A percentile compares a stretch with the other conserved stretches of the same genome.
These are phyloP conservation scores for Ilyonectria mors-panacis DNA, from an alignment of 2,329 filamentous ascomycete genomes.

Conservation along the genomic window DNA sequence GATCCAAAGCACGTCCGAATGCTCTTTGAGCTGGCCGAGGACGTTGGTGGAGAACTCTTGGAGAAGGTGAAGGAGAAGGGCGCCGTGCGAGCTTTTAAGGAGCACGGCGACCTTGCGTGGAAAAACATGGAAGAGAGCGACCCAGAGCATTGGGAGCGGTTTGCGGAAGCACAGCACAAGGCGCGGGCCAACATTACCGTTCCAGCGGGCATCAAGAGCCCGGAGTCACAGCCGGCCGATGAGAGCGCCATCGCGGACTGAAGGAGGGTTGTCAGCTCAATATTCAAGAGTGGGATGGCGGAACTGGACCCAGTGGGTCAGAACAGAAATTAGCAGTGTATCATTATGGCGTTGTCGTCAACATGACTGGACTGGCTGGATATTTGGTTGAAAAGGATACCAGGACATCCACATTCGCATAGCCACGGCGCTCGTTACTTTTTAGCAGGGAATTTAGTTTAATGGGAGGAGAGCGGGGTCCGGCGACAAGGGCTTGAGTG, in stretches of 20 bases:
- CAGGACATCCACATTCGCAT: conserved; percentile 35
- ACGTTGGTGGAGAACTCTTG: conserved; percentile 73
- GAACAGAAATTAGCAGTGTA: conserved; percentile 25
- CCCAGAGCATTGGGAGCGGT: conserved; percentile 74
- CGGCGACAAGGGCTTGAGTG: conserved; percentile 3
- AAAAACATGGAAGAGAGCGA: conserved; percentile 71
- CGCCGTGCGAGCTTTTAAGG: conserved; percentile 72
- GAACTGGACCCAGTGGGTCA: background rate
- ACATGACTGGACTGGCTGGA: conserved; percentile 24
- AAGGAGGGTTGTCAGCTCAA: conserved; percentile 20
- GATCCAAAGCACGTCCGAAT: conserved; percentile 67
- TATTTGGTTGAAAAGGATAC: conserved; percentile 32
- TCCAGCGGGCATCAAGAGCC: conserved; percentile 45
- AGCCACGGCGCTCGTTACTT: conserved; percentile 46
- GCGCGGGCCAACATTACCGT: conserved; percentile 67
- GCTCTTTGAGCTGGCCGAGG: conserved; percentile 75
- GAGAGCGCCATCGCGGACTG: conserved; percentile 62
- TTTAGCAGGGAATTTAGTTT: conserved; percentile 28
- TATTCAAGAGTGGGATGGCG: conserved; percentile 5
- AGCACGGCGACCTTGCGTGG: conserved; percentile 67
- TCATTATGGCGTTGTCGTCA: conserved; percentile 31
- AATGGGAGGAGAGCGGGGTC: conserved; percentile 36
- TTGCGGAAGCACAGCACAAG: conserved; percentile 75
- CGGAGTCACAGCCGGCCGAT: conserved; percentile 46
- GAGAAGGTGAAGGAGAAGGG: conserved; percentile 70